phyloP scores from a whole-genome alignment of 2,329 filamentous ascomycete species.

The Trichophyton rubrum region DNA sequence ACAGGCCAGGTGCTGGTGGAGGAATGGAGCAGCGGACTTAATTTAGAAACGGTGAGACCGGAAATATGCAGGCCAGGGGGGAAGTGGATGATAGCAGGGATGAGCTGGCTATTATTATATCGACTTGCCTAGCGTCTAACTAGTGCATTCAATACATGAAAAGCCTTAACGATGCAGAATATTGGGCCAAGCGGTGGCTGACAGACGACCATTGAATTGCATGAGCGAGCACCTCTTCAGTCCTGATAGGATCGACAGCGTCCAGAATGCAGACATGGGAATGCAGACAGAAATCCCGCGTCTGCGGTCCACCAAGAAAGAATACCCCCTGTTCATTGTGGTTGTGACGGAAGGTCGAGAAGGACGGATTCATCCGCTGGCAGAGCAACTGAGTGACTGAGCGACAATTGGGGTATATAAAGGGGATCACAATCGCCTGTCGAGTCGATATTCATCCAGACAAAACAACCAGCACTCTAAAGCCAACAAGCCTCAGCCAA shows the following conservation, averaged over 20 bases:
- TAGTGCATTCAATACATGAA: neutral
- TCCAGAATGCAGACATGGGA: neutral
- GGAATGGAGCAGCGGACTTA: neutral
- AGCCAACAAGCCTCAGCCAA: neutral
- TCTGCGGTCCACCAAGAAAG: neutral
- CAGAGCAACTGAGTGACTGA: neutral
- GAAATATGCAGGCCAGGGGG: neutral
- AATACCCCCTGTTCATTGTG: neutral
- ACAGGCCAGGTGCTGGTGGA: neutral
- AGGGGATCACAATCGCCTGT: neutral
- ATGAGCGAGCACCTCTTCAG: neutral
- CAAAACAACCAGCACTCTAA: neutral
- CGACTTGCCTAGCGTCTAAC: too few relatives aligned
- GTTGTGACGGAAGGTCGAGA: neutral
- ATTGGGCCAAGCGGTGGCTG: neutral
- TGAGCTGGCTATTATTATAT: neutral
- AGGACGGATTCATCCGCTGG: neutral
- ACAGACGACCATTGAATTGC: neutral
- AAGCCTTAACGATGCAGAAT: neutral
- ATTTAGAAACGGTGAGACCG: neutral
- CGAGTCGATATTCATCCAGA: neutral
- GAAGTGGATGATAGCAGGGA: neutral
- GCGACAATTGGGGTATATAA: neutral
- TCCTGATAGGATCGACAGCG: neutral
- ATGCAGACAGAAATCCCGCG: neutral